Base-by-base conservation (phyloP, 768 basidiomycete species). In the Auricularia sp. region DNA sequence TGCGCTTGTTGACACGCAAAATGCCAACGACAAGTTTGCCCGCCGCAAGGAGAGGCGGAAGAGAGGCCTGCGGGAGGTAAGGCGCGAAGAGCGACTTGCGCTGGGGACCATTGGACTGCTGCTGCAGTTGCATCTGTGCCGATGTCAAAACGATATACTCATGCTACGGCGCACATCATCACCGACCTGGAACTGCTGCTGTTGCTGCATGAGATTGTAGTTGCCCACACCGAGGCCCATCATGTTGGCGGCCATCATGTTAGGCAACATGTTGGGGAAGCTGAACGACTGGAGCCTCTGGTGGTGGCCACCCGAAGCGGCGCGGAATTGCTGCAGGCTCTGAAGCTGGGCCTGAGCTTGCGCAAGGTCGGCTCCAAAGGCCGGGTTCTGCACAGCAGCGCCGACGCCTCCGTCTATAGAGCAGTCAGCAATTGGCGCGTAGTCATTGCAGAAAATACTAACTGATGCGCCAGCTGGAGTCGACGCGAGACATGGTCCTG, bases 41-140 rank as follows among this genome's bases (percentile, higher is more conserved):
- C 10, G 97, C 96, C 8, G 92, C 91, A 62, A 99, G 84, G 63
- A 99, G 85, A 61, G 97, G 97, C 33, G 96, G 96, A 44, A 99
- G 84, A 56, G 94, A 97, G 12, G 95, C 96, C 74, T 98, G 95
- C 61, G 97, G 97, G 66, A 99, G 86, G 74, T 99, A 99, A 63
- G 97, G 97, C 65, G 96, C 96, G 74, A 99, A 99, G 44, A 99
- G 83, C 56, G 93, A 98, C 79, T 98, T 98, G 76, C 97, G 89
- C 76, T 97, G 93, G 39, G 94, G 95, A 67, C 94, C 91, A 69
- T 77, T 88, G 14, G 87, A 87, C 75, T 93, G 91, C 72, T 97
- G 95, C 72, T 96, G 93, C 23, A 98, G 81, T 72, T 97, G 95
- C 65, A 91, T 89, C 70, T 78, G 63, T 8, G 43, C 21, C 18